phyloP scores from a whole-genome alignment of 129 eudicot species.

The Escallonia rubra region DNA sequence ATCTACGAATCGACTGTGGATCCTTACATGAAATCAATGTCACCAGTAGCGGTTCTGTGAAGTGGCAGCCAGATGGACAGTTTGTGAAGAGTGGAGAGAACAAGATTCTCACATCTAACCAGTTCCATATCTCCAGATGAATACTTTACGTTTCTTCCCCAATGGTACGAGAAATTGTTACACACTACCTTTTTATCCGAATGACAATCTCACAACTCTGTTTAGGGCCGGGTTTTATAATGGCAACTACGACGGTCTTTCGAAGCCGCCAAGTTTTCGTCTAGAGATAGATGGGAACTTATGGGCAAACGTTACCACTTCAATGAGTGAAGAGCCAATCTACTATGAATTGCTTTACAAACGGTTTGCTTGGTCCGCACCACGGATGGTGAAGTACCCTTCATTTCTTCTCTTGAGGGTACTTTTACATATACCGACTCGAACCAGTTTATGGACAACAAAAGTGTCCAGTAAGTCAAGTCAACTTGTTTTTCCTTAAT shows the following conservation, averaged over 20 bases:
- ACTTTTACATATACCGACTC: too few species aligned
- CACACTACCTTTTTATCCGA: background rate
- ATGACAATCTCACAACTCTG: background rate
- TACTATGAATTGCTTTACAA: background rate
- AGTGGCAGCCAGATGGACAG: background rate
- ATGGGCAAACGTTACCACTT: conserved; percentile 11
- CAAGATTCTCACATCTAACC: background rate
- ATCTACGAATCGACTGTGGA: background rate
- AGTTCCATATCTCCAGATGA: background rate
- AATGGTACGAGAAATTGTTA: background rate
- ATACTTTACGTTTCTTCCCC: background rate
- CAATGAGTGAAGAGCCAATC: background rate
- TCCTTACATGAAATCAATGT: background rate
- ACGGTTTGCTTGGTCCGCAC: conserved; percentile 8
- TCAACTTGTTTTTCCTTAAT: too few species aligned
- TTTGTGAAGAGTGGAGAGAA: background rate
- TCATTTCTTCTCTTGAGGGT: conserved; percentile 7
- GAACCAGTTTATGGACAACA: background rate
- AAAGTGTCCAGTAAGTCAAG: background rate
- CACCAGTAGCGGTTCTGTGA: background rate
- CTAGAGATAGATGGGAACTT: background rate
- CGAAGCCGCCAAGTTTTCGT: background rate
- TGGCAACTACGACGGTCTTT: background rate
- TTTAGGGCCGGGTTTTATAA: background rate
- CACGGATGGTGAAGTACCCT: background rate